Base-by-base conservation (phyloP, 345 rosid species). In the Gossypium thurberi region DNA sequence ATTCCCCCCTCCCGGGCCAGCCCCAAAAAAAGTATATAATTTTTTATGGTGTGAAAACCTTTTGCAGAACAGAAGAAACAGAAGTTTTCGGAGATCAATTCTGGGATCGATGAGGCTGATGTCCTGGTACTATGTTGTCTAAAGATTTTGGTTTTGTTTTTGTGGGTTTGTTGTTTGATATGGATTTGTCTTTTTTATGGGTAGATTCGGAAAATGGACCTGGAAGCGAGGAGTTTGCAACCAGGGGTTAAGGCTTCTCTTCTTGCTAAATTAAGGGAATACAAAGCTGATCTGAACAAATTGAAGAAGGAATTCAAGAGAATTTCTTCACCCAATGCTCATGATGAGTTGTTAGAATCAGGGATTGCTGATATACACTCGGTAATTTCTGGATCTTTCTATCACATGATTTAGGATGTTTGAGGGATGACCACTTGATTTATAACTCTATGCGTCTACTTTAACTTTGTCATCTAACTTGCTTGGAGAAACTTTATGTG, bases 161-260 rank as follows among this genome's bases (percentile, higher is more conserved):
- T 26, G 20, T 61, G 20, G 42, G 44, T 21, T 14, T 2, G 20
- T 58, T 40, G 58, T 13, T 1, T 26, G 37, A 59, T 26, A 4
- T 72, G 70, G 52, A 21, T 58, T 71, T 57, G 53, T 4, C 17
- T 3, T 57, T 57, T 26, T 50, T 64, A 17, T 65, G 17, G 25
- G 40, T 78, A 93, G 98, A 85, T 93, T 65, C 81, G 94, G 62
- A 93, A 93, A 77, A 93, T 93, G 96, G 96, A 90, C 81, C 87
- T 92, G 50, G 98, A 92, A 81, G 98, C 98, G 4, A 84, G 96
- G 76, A 90, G 90, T 83, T 73, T 89, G 86, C 94, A 87, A 81
- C 91, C 97, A 55, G 86, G 82, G 77, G 86, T 72, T 47, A 91
- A 91, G 84, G 97, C 95, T 25, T 81, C 82, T 81, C 86, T 90